Percentiles rank a stretch among this genome's conserved stretches.
Conservation (phyloP, 768 basidiomycete species). For the Boletus sensibilis region DNA sequence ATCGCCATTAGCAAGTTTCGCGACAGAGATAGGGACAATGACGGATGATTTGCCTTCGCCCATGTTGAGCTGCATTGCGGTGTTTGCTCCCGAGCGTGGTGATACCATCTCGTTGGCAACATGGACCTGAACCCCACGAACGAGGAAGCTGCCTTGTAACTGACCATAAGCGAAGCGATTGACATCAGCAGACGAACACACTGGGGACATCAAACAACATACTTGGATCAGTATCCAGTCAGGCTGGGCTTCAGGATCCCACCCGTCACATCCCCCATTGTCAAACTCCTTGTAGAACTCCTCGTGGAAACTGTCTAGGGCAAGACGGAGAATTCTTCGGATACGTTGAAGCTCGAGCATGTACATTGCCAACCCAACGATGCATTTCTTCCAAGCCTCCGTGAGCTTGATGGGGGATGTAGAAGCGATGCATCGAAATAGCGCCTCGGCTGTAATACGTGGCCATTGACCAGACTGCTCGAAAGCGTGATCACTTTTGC, state of each 20-base stretch:
- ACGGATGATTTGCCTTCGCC: conserved; percentile 52
- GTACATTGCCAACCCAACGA: conserved; percentile 27
- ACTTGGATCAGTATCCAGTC: conserved; percentile 38
- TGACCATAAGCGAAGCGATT: conserved; percentile 10
- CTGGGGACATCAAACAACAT: neutral
- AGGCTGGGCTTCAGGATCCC: conserved; percentile 21
- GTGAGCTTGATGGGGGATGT: conserved; percentile 10
- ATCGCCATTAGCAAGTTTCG: conserved; percentile 41
- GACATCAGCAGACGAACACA: neutral
- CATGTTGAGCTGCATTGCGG: conserved; percentile 52
- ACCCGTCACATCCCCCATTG: conserved; percentile 19
- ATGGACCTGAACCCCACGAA: conserved; percentile 39
- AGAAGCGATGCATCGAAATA: conserved; percentile 32
- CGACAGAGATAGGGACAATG: conserved; percentile 44
- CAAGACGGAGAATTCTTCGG: conserved; percentile 31
- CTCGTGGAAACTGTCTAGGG: conserved; percentile 16
- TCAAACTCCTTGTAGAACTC: conserved; percentile 30
- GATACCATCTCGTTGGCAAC: conserved; percentile 46
- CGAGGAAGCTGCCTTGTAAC: conserved; percentile 43
- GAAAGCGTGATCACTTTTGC: conserved; percentile 13
- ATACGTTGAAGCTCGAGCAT: conserved; percentile 36
- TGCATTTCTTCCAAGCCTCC: conserved; percentile 26
- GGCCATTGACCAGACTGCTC: conserved; percentile 37
- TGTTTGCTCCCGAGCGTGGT: conserved; percentile 35
- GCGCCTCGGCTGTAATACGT: conserved; percentile 24